Evolutionary conservation across 1,284 basidiomycete genomes (phyloP), one percentile per base, ranked within the genome.

Genomic region (Cutaneotrichosporon daszewskae): DNA sequence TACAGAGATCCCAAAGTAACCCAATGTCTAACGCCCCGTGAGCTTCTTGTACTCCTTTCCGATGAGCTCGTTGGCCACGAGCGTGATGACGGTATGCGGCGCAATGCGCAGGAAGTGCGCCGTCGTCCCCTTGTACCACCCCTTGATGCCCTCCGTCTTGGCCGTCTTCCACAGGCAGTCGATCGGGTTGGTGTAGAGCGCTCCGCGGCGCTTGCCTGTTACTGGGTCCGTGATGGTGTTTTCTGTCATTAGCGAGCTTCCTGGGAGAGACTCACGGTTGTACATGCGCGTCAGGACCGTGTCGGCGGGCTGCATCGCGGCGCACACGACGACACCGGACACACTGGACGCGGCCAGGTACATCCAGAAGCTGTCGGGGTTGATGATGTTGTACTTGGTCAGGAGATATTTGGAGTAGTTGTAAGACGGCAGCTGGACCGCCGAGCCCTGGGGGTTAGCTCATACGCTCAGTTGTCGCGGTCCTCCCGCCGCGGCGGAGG

Each of bases 151-250:
- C 72, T 98, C 94, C 1, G 85, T 76, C 65, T 85, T 85, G 54
- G 88, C 79, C 0, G 92, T 98, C 75, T 96, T 94, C 85, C 87
- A 95, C 38, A 98, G 75, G 71, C 92, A 96, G 62, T 96, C 91
- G 58, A 96, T 82, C 2, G 92, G 92, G 65, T 87, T 92, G 66
- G 79, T 84, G 73, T 95, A 96, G 11, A 95, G 74, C 3, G 81
- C 74, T 5, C 91, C 90, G 46, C 82, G 76, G 31, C 81, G 72
- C 58, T 76, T 81, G 26, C 91, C 91, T 47, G 86, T 78, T 13
- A 63, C 53, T 3, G 85, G 81, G 40, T 83, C 77, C 31, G 72
- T 75, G 52, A 77, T 74, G 3, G 87, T 90, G 19, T 87, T 86
- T 76, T 94, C 65, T 68, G 49, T 5, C n/a, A 25, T 37, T 33